Percentiles rank a stretch among this genome's conserved stretches.
Evolutionary conservation across 305 asterid genomes (phyloP).

Genomic region (Ajuga reptans): DNA sequence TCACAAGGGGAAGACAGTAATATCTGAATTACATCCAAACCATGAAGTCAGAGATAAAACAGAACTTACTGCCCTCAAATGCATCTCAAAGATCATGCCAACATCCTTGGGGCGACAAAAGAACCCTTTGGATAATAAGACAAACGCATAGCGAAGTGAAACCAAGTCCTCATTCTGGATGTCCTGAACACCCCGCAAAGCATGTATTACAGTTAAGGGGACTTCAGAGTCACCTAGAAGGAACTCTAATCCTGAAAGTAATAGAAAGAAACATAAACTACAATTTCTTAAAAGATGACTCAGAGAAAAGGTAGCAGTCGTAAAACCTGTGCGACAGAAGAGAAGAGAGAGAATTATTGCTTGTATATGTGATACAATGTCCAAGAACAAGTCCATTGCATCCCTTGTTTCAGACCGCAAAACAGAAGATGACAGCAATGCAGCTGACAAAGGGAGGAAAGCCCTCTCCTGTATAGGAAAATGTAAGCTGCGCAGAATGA

Average conservation of each 20-base stretch:
- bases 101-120: conserved; percentile 63
- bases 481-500: conserved; percentile 23
- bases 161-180: conserved; percentile 48
- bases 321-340: conserved; percentile 77
- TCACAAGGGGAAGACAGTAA: neutral
- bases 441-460: conserved; percentile 91
- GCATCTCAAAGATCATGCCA: conserved; percentile 68
- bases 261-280: conserved; percentile 25
- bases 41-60: conserved; percentile 16
- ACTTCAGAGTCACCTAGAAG: conserved; percentile 74
- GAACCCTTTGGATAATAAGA: conserved; percentile 70
- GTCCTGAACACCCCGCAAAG: conserved; percentile 57
- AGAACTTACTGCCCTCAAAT: conserved; percentile 66
- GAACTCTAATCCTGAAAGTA: conserved; percentile 64
- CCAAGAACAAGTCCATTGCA: conserved; percentile 51
- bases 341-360: conserved; percentile 66
- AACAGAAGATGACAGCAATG: conserved; percentile 70
- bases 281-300: conserved; percentile 13
- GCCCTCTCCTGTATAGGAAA: conserved; percentile 74
- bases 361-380: conserved; percentile 60
- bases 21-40: conserved; percentile 17
- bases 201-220: conserved; percentile 50
- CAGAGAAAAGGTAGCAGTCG: conserved; percentile 11
- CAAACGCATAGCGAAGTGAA: conserved; percentile 76
- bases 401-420: conserved; percentile 59